phyloP scores from a whole-genome alignment of 768 basidiomycete species.

The Pholiota conissans region DNA sequence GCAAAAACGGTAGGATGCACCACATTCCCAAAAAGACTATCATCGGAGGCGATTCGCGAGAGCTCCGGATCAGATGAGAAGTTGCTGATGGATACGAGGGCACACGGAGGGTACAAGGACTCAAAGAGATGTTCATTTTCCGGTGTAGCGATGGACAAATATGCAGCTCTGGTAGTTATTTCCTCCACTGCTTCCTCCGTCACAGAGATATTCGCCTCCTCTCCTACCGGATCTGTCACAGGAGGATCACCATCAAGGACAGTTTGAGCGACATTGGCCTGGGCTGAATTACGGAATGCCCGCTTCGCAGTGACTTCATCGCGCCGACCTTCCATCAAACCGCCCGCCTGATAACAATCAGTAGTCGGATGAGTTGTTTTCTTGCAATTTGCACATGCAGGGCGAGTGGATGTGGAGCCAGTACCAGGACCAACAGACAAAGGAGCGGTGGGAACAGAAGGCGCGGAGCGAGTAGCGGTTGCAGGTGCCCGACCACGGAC shows the following conservation, averaged over 20 bases:
- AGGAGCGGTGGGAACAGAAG: background rate
- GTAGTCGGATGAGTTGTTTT: background rate
- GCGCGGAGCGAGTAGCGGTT: background rate
- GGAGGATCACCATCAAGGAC: background rate
- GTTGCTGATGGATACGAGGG: background rate
- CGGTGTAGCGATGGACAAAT: background rate
- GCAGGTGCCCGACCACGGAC: background rate
- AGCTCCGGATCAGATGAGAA: background rate
- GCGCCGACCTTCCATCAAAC: slow-evolving; percentile 9
- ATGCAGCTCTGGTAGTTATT: background rate
- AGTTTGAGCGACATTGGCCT: background rate
- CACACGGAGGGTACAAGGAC: too few relatives aligned
- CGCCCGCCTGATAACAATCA: slow-evolving; percentile 12
- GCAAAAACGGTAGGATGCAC: background rate
- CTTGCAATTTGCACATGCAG: slow-evolving; percentile 11
- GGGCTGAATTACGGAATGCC: background rate
- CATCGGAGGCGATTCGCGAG: background rate
- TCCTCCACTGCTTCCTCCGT: background rate
- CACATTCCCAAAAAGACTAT: background rate
- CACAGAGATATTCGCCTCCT: too few relatives aligned
- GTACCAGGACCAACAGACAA: background rate
- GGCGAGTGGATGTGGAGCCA: background rate
- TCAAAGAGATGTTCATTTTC: background rate
- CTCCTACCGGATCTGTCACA: background rate
- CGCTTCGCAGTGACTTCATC: slow-evolving; percentile 7